Evolutionary conservation across 352 stramenopile genomes (phyloP).

Genomic region (Phytophthora boehmeriae): DNA sequence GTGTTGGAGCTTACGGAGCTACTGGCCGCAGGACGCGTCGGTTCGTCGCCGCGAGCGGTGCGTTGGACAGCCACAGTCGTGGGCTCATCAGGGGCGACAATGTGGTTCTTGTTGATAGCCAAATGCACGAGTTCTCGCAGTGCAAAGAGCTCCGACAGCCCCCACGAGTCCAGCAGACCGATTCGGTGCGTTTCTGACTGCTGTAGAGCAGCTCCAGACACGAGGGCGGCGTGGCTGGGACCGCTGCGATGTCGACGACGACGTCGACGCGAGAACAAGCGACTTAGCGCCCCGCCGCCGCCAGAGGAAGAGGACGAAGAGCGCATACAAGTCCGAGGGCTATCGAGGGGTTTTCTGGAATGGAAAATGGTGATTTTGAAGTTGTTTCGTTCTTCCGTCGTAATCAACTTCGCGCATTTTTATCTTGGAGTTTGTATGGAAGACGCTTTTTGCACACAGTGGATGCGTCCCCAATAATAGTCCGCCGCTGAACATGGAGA

Average conservation of each 20-base stretch:
- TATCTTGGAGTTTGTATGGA: background rate
- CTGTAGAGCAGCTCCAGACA: constrained; percentile 14
- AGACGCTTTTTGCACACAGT: too few relatives aligned
- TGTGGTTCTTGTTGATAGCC: constrained; percentile 36
- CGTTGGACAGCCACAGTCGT: constrained; percentile 11
- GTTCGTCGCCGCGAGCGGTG: constrained; percentile 11
- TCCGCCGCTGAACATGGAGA: background rate
- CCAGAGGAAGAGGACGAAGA: constrained; percentile 17
- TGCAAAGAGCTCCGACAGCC: constrained; percentile 58
- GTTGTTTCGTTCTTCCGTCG: constrained; percentile 4
- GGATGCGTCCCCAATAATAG: too few relatives aligned
- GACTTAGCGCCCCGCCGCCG: constrained; percentile 17
- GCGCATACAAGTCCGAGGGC: constrained; percentile 12
- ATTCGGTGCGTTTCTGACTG: constrained; percentile 28
- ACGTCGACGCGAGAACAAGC: constrained; percentile 35
- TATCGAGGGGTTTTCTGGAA: too few relatives aligned
- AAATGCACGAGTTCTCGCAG: constrained; percentile 61
- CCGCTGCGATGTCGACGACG: constrained; percentile 8
- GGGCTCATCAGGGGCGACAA: constrained; percentile 9
- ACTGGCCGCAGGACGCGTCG: constrained; percentile 12
- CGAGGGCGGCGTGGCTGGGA: background rate
- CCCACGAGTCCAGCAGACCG: constrained; percentile 57
- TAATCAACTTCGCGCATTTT: too few relatives aligned
- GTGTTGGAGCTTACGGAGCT: constrained; percentile 33
- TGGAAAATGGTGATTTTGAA: background rate